Conservation (phyloP, 495 filamentous ascomycete species). For the Neurospora sublineolata region DNA sequence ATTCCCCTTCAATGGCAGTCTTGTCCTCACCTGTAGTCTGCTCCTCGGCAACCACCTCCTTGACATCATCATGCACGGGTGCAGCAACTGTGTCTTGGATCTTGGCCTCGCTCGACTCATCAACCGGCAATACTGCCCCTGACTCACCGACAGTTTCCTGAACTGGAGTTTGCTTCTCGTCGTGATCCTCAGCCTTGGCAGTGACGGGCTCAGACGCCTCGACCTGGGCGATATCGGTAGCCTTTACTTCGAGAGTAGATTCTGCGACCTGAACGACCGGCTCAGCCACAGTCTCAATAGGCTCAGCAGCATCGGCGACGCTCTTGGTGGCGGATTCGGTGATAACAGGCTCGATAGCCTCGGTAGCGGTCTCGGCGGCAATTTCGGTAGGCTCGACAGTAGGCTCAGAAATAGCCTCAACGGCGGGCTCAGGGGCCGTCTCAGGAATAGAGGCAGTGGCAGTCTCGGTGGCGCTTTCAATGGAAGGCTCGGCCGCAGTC, state of each 20-base stretch:
- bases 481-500: neutral
- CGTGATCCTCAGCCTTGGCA: neutral
- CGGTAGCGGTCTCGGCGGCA: neutral
- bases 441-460: neutral
- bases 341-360: neutral
- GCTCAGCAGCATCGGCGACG: slow-evolving; percentile 1
- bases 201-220: neutral
- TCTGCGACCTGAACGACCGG: neutral
- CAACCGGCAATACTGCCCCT: neutral
- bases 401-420: neutral
- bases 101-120: neutral
- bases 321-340: neutral
- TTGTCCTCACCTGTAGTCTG: slow-evolving; percentile 1
- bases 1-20: slow-evolving; percentile 1
- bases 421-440: neutral
- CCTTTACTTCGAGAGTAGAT: slow-evolving; percentile 6
- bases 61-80: neutral
- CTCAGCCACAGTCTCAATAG: slow-evolving; percentile 1
- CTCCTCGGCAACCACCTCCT: neutral
- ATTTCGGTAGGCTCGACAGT: neutral
- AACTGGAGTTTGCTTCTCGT: slow-evolving; percentile 1
- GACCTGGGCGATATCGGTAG: slow-evolving; percentile 1
- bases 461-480: slow-evolving; percentile 1
- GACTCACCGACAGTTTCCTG: slow-evolving; percentile 3
- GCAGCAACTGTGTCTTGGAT: slow-evolving; percentile 3